Evolutionary conservation across 164 flowering plant genomes (phyloP).

Genomic region (Vitis cinerea): DNA sequence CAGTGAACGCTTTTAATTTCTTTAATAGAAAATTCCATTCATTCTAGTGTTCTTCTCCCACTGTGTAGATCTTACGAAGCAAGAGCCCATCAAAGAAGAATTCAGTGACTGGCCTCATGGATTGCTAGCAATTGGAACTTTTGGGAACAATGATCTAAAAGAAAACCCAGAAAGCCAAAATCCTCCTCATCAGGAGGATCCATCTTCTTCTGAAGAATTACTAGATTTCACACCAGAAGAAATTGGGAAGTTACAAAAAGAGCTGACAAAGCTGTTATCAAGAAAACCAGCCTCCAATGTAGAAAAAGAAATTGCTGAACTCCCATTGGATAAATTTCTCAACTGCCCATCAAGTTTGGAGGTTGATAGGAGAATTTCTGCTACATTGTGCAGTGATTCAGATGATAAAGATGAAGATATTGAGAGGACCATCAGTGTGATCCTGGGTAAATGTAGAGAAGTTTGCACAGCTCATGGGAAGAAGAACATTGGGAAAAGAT

Average conservation of each 20-base stretch:
- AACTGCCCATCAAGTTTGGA: constrained; percentile 94
- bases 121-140: constrained; percentile 82
- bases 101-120: constrained; percentile 92
- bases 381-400: constrained; percentile 16
- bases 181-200: constrained; percentile 23
- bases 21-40: background rate
- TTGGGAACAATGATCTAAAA: constrained; percentile 51
- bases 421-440: constrained; percentile 49
- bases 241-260: constrained; percentile 66
- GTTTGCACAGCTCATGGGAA: constrained; percentile 41
- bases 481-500: constrained; percentile 55
- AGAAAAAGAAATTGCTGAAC: constrained; percentile 31
- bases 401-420: constrained; percentile 45
- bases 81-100: constrained; percentile 58
- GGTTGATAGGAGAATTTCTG: constrained; percentile 52
- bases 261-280: constrained; percentile 49
- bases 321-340: constrained; percentile 79
- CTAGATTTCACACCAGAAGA: constrained; percentile 78
- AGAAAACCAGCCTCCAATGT: constrained; percentile 42
- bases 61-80: constrained; percentile 39
- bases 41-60: background rate
- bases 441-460: constrained; percentile 64
- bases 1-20: no score
- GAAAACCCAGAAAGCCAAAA: constrained; percentile 19
- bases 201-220: constrained; percentile 44